A percentile compares a stretch with the other conserved stretches of the same genome.
These are phyloP conservation scores for Pueraria montana DNA, from an alignment of 306 rosid genomes.

Conservation along the genomic window DNA sequence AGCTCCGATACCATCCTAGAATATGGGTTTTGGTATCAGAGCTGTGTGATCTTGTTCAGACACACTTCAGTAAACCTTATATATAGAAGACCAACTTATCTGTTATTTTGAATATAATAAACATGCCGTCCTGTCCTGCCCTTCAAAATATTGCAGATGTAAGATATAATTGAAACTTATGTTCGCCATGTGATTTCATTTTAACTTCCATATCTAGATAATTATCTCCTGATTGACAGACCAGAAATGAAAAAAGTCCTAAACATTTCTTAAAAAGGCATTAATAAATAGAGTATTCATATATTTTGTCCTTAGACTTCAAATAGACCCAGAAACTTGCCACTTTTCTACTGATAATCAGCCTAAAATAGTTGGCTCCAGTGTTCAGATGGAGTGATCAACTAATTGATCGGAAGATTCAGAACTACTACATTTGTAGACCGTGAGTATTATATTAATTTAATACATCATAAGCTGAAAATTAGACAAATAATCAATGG, in stretches of 20 bases:
- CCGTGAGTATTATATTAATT: conserved; percentile 5
- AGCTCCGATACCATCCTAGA: too few relatives aligned
- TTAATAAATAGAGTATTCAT: neutral
- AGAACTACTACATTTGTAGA: conserved; percentile 11
- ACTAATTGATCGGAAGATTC: neutral
- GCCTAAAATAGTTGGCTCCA: conserved; percentile 5
- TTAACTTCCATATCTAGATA: neutral
- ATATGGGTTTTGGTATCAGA: too few relatives aligned
- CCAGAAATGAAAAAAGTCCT: neutral
- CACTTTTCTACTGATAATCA: conserved; percentile 20
- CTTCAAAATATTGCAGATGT: neutral
- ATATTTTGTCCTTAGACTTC: conserved; percentile 10
- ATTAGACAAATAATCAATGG: conserved; percentile 11
- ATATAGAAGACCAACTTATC: neutral
- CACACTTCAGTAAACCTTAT: too few relatives aligned
- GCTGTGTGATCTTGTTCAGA: too few relatives aligned
- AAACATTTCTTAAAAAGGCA: conserved; percentile 18
- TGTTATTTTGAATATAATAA: conserved; percentile 4
- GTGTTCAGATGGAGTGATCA: conserved; percentile 27
- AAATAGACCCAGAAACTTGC: neutral
- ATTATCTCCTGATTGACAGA: conserved; percentile 20
- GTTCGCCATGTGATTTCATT: neutral
- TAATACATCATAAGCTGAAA: conserved; percentile 31
- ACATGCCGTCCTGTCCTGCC: neutral
- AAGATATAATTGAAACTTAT: conserved; percentile 9